Conservation (phyloP, 2,329 filamentous ascomycete genomes). For the Coniosporium tulheliwenetii region DNA sequence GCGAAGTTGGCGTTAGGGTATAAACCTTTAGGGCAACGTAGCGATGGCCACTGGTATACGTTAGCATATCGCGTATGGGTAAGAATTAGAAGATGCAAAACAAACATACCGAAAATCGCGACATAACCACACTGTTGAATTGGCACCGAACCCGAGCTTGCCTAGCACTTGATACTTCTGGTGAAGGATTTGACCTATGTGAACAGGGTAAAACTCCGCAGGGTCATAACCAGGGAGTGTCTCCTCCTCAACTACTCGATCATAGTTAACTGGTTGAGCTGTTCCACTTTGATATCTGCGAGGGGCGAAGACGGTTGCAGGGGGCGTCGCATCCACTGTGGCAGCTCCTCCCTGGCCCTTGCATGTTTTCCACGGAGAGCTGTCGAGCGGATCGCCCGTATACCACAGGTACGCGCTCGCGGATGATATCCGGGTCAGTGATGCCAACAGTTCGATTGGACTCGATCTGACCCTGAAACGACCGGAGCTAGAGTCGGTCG, state of each 20-base stretch:
- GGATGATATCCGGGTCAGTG: too few relatives aligned
- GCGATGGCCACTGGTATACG: constrained; percentile 11
- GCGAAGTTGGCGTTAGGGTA: too few relatives aligned
- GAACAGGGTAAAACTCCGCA: constrained; percentile 22
- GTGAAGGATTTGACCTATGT: constrained; percentile 20
- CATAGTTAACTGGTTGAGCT: not conserved
- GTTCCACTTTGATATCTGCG: too few relatives aligned
- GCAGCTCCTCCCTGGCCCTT: too few relatives aligned
- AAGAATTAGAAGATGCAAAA: constrained; percentile 1
- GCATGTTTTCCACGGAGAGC: too few relatives aligned
- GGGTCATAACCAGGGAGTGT: constrained; percentile 17
- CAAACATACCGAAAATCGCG: constrained; percentile 16
- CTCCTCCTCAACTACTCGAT: constrained; percentile 21
- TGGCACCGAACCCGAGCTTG: constrained; percentile 26
- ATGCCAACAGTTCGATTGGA: too few relatives aligned
- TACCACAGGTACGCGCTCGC: too few relatives aligned
- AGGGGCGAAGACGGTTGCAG: too few relatives aligned
- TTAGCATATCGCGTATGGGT: not conserved
- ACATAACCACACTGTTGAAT: constrained; percentile 29
- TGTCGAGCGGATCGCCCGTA: too few relatives aligned
- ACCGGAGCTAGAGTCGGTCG: too few relatives aligned
- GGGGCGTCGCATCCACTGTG: too few relatives aligned
- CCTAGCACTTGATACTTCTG: constrained; percentile 20
- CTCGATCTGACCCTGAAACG: too few relatives aligned
- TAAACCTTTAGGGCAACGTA: constrained; percentile 4